Percentiles rank a stretch among this genome's conserved stretches.
phyloP scores from a whole-genome alignment of 2,329 filamentous ascomycete species.

The Trichoderma sp. region DNA sequence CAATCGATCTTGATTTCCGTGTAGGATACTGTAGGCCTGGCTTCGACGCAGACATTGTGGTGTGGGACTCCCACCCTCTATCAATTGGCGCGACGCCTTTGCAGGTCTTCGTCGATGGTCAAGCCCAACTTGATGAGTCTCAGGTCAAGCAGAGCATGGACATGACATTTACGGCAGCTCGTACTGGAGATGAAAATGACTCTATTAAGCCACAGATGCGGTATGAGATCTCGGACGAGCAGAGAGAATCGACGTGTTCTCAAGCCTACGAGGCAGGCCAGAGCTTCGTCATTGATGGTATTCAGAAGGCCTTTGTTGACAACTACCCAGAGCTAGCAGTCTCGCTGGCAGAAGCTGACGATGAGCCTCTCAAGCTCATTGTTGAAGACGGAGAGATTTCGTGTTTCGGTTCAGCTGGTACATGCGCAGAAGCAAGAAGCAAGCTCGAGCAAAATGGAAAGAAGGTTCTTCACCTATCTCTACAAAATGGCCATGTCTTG shows the following conservation, averaged over 20 bases:
- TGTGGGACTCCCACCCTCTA: slow-evolving; percentile 50
- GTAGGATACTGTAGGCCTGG: slow-evolving; percentile 44
- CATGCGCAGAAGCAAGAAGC: neutral
- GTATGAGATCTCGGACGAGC: neutral
- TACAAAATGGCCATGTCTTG: slow-evolving; percentile 24
- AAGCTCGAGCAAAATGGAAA: neutral
- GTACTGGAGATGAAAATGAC: neutral
- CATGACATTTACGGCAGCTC: slow-evolving; percentile 13
- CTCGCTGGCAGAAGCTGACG: neutral
- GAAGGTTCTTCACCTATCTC: slow-evolving; percentile 1
- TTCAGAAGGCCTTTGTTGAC: slow-evolving; percentile 14
- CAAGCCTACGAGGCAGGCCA: slow-evolving; percentile 23
- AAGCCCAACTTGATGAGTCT: slow-evolving; percentile 34
- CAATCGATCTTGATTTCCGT: slow-evolving; percentile 42
- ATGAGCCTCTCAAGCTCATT: slow-evolving; percentile 8
- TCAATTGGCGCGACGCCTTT: slow-evolving; percentile 44
- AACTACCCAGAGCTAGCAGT: slow-evolving; percentile 16
- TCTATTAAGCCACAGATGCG: slow-evolving; percentile 8
- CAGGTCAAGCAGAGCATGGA: slow-evolving; percentile 28
- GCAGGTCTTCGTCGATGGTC: slow-evolving; percentile 49
- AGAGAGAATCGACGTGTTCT: slow-evolving; percentile 25
- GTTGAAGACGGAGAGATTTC: slow-evolving; percentile 3
- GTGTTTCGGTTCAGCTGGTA: slow-evolving; percentile 4
- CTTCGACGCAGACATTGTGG: slow-evolving; percentile 50
- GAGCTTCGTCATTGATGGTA: slow-evolving; percentile 17